Conservation (phyloP, 1,139 yeast species). For the Sugiyamaella castrensis region DNA sequence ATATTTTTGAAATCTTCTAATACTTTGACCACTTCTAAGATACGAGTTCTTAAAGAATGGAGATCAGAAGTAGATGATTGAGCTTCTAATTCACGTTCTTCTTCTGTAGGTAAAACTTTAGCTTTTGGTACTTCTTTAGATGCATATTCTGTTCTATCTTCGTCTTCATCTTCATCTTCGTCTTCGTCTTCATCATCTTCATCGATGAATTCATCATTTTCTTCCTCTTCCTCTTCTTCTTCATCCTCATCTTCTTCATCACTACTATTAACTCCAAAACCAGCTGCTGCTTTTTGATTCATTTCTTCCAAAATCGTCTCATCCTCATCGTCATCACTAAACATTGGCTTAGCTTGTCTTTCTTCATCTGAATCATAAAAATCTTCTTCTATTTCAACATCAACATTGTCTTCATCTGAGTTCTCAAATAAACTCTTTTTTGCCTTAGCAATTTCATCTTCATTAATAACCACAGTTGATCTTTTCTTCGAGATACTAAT, state of each 20-base stretch:
- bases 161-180: constrained; percentile 28
- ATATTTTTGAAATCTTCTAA: constrained; percentile 83
- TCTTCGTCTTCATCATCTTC: constrained; percentile 25
- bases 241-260: constrained; percentile 60
- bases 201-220: constrained; percentile 28
- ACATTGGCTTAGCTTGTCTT: constrained; percentile 65
- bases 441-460: constrained; percentile 66
- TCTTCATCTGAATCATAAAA: constrained; percentile 56
- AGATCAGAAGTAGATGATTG: constrained; percentile 61
- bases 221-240: constrained; percentile 68
- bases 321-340: constrained; percentile 82
- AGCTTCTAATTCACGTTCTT: constrained; percentile 61
- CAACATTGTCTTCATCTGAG: constrained; percentile 51
- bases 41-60: constrained; percentile 82
- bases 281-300: constrained; percentile 86
- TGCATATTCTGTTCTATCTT: constrained; percentile 30
- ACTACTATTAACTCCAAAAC: constrained; percentile 78
- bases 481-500: constrained; percentile 24
- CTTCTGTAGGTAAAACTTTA: constrained; percentile 52
- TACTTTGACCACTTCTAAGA: constrained; percentile 94
- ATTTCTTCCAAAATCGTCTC: constrained; percentile 78
- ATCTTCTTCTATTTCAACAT: constrained; percentile 47
- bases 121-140: constrained; percentile 33
- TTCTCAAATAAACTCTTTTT: constrained; percentile 79
- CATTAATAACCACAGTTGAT: constrained; percentile 42